Conservation (phyloP, 108 stramenopile genomes). For the Parietichytrium sp. region DNA sequence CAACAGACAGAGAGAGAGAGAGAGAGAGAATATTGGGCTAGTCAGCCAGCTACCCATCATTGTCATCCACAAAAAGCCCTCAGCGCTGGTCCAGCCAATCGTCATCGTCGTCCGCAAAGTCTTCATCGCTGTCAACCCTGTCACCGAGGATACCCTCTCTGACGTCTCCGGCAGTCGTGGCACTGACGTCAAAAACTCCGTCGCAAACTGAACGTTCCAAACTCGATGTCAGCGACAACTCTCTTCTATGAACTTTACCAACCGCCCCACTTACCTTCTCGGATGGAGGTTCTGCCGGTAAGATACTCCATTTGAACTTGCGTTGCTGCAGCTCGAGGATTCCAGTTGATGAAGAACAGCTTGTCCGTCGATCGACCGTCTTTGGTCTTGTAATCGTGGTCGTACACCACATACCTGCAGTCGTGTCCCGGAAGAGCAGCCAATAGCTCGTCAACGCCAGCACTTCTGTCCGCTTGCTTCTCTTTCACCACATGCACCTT, state of each 20-base stretch:
- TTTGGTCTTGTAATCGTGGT: conserved; percentile 53
- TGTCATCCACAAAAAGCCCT: no score
- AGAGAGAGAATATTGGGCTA: no score
- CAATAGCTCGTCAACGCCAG: conserved; percentile 44
- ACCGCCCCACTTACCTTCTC: no score
- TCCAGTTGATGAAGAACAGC: conserved; percentile 59
- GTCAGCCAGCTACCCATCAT: no score
- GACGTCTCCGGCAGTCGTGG: conserved; percentile 32
- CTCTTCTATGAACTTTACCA: no score
- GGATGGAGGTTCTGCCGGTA: conserved; percentile 36
- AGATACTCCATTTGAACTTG: conserved; percentile 56
- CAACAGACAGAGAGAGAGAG: no score
- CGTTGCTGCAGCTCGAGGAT: conserved; percentile 55
- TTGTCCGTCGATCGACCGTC: conserved; percentile 60
- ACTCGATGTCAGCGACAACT: no score
- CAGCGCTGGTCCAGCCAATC: conserved; percentile 11
- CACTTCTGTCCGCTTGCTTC: conserved; percentile 1
- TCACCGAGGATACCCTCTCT: conserved; percentile 10
- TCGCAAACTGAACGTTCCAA: no score
- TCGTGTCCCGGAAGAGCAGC: conserved; percentile 53
- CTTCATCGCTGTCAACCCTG: background rate
- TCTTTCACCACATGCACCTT: background rate
- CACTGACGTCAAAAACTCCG: background rate
- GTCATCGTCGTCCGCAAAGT: background rate
- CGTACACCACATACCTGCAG: conserved; percentile 60